Evolutionary conservation across 441 rosid genomes (phyloP).

Genomic region (Erodium texanum): DNA sequence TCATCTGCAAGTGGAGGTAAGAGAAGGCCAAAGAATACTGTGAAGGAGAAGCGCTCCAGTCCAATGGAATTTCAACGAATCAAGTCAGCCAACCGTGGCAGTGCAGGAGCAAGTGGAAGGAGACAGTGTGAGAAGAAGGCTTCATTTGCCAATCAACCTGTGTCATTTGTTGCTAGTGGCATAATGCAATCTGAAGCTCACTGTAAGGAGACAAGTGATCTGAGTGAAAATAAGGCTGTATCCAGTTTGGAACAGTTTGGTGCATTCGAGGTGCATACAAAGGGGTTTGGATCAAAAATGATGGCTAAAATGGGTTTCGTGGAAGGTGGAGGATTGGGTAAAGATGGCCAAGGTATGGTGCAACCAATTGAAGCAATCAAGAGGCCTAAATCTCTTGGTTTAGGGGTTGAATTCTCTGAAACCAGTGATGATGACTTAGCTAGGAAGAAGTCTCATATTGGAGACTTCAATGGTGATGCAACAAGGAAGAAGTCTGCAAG

Average conservation of each 20-base stretch:
- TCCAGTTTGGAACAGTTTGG: constrained; percentile 39
- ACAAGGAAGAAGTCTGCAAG: background rate
- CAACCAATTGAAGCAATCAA: constrained; percentile 70
- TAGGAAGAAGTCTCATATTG: background rate
- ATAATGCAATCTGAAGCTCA: constrained; percentile 40
- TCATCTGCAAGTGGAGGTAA: constrained; percentile 27
- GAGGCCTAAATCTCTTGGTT: constrained; percentile 82
- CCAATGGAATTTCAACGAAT: constrained; percentile 12
- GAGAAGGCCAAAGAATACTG: constrained; percentile 25
- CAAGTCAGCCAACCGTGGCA: constrained; percentile 20
- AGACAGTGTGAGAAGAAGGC: constrained; percentile 34
- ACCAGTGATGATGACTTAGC: constrained; percentile 16
- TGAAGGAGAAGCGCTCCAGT: constrained; percentile 15
- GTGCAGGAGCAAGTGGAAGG: constrained; percentile 19
- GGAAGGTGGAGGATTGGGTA: constrained; percentile 82
- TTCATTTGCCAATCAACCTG: constrained; percentile 39
- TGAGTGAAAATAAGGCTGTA: constrained; percentile 24
- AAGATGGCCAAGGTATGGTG: constrained; percentile 74
- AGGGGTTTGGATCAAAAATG: constrained; percentile 94
- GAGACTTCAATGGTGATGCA: background rate
- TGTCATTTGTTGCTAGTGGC: background rate
- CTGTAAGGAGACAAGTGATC: constrained; percentile 28
- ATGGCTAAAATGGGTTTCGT: constrained; percentile 92
- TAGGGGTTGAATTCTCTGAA: constrained; percentile 52
- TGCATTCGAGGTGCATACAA: constrained; percentile 79